phyloP scores from a whole-genome alignment of 805 yeast genomes.

The Sugiyamaella mastotermitis region DNA sequence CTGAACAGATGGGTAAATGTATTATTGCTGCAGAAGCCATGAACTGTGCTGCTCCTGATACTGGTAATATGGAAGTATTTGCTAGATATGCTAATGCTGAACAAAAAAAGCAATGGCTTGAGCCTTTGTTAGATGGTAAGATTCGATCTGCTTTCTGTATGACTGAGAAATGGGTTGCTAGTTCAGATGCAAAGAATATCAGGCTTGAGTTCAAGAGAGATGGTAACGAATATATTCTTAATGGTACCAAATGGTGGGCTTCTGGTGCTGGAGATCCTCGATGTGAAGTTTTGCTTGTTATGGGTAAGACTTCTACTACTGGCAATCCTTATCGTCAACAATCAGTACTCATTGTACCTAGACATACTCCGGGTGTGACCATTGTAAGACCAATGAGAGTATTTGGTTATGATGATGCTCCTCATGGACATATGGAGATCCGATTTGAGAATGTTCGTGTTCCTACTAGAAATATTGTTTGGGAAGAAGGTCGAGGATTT shows the following conservation, averaged over 20 bases:
- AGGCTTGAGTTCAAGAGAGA: conserved; percentile 39
- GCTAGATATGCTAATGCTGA: conserved; percentile 36
- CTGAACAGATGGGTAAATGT: conserved; percentile 52
- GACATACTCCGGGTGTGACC: conserved; percentile 44
- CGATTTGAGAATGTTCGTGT: conserved; percentile 45
- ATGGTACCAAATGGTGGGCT: conserved; percentile 66
- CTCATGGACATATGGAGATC: conserved; percentile 66
- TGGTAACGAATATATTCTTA: conserved; percentile 43
- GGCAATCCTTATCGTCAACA: conserved; percentile 43
- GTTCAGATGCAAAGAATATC: conserved; percentile 59
- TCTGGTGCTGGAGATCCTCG: conserved; percentile 68
- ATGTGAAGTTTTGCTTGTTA: conserved; percentile 46
- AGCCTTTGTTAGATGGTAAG: conserved; percentile 48
- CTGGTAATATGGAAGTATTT: conserved; percentile 52
- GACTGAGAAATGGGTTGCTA: conserved; percentile 57
- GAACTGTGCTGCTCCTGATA: conserved; percentile 57
- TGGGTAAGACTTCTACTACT: conserved; percentile 42
- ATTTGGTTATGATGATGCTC: conserved; percentile 62
- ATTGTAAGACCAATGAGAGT: conserved; percentile 47
- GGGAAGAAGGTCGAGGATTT: conserved; percentile 53
- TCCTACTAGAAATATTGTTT: conserved; percentile 38
- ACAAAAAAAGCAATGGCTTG: conserved; percentile 43
- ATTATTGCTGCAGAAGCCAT: conserved; percentile 53
- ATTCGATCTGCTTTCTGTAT: conserved; percentile 57
- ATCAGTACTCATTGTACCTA: conserved; percentile 50